phyloP scores from a whole-genome alignment of 805 yeast species.

The Candida saitoana region DNA sequence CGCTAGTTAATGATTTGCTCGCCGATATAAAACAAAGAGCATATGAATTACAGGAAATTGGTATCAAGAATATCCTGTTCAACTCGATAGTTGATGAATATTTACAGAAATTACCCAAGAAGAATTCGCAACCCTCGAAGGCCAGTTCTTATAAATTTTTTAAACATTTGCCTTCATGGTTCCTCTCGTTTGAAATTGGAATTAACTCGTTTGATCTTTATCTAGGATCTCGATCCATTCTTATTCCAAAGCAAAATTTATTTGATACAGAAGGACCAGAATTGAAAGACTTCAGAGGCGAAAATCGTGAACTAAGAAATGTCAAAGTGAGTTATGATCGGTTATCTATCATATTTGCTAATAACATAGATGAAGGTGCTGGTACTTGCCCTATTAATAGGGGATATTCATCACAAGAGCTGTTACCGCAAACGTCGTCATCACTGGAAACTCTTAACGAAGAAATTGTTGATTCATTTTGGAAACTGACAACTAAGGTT shows the following conservation, averaged over 20 bases:
- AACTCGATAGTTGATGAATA: constrained; percentile 15
- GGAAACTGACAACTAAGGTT: constrained; percentile 18
- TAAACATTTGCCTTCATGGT: constrained; percentile 30
- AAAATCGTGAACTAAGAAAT: constrained; percentile 18
- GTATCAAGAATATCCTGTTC: constrained; percentile 25
- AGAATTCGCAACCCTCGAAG: background rate
- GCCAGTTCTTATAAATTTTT: constrained; percentile 14
- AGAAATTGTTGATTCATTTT: constrained; percentile 12
- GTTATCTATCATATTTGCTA: background rate
- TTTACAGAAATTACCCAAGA: constrained; percentile 11
- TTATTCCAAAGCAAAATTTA: constrained; percentile 24
- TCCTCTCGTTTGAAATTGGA: constrained; percentile 20
- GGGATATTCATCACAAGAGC: background rate
- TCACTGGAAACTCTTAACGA: constrained; percentile 27
- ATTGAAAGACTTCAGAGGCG: constrained; percentile 15
- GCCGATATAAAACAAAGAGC: constrained; percentile 21
- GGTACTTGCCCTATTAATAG: background rate
- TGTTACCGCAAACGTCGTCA: constrained; percentile 11
- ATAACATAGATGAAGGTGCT: background rate
- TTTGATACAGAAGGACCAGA: constrained; percentile 11
- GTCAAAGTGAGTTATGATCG: constrained; percentile 7
- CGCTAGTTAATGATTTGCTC: constrained; percentile 30
- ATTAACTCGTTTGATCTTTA: constrained; percentile 16
- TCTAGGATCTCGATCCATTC: constrained; percentile 37
- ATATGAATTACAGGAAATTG: constrained; percentile 22